Evolutionary conservation across 345 rosid genomes (phyloP), one percentile per base, ranked within the genome.

Genomic region (Kernera saxatilis): DNA sequence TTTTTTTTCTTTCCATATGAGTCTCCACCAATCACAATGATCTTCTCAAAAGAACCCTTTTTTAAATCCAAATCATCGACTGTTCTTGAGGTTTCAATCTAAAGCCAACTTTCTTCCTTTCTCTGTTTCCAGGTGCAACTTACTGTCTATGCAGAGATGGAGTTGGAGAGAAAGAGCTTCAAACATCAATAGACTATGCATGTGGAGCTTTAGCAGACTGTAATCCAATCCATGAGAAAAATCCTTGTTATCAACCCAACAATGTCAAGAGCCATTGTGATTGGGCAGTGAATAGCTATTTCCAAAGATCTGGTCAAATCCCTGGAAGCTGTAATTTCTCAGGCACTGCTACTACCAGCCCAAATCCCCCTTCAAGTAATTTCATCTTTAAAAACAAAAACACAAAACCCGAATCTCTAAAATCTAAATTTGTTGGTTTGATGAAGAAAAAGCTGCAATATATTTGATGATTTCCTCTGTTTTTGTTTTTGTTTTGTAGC

Each of bases 71-170:
- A 64, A 18, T 5, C 12, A 26, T 25, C 1, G 8, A 19, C 1
- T 44, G 41, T 64, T 73, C 18, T 65, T 64, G 23, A 25, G n/a
- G 2, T 73, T 37, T 48, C 1, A 57, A 17, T 6, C 50, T 44
- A 4, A 17, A 61, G 13, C 5, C 8, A 22, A 8, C 2, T 19
- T 9, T 46, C 40, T 35, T 9, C 21, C 4, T 43, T 46, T 46
- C 6, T 67, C 14, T 50, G 48, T 21, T 77, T 64, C 5, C 35
- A 76, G 95, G 78, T 71, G 98, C 96, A 50, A 70, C 69, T 12
- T 94, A 91, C 64, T 94, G 99, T 61, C 0, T 91, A 25, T 94
- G 99, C 44, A 94, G 78, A 81, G 90, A 87, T 77, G 96, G 96
- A 46, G 6, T 84, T 35, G 41, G 78, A 59, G 93, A 89, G 3